phyloP scores from a whole-genome alignment of 257 asterid species.

The Phtheirospermum japonicum region DNA sequence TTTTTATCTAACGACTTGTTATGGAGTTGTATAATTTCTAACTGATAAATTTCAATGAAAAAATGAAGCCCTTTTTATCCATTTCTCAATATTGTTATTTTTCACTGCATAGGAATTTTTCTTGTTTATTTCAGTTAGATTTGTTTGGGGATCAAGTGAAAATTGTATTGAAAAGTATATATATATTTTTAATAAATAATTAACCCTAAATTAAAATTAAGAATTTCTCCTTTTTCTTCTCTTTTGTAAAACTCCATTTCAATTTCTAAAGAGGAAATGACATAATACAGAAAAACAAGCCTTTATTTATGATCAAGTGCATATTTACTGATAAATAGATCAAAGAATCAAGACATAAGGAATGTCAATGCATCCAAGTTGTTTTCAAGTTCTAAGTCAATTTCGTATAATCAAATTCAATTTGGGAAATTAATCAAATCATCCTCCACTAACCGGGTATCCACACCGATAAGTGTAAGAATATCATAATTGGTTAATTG shows the following conservation, averaged over 20 bases:
- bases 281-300: not conserved
- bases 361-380: not conserved
- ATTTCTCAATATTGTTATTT: not conserved
- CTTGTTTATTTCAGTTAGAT: not conserved
- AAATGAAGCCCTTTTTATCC: conserved; percentile 7
- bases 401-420: conserved; percentile 15
- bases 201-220: too few species aligned
- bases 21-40: conserved; percentile 34
- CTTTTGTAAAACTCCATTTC: too few species aligned
- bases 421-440: not conserved
- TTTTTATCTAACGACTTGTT: conserved; percentile 27
- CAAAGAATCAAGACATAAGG: not conserved
- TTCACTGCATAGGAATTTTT: not conserved
- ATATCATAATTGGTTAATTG: too few species aligned
- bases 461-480: conserved; percentile 12
- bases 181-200: too few species aligned
- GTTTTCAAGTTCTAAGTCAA: conserved; percentile 15
- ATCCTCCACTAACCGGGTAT: conserved; percentile 11
- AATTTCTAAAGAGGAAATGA: too few species aligned
- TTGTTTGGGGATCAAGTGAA: not conserved
- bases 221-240: too few species aligned
- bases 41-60: conserved; percentile 24
- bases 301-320: not conserved
- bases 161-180: not conserved
- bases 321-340: not conserved